Conservation (phyloP, 495 filamentous ascomycete genomes). For the Xylaria venustula region DNA sequence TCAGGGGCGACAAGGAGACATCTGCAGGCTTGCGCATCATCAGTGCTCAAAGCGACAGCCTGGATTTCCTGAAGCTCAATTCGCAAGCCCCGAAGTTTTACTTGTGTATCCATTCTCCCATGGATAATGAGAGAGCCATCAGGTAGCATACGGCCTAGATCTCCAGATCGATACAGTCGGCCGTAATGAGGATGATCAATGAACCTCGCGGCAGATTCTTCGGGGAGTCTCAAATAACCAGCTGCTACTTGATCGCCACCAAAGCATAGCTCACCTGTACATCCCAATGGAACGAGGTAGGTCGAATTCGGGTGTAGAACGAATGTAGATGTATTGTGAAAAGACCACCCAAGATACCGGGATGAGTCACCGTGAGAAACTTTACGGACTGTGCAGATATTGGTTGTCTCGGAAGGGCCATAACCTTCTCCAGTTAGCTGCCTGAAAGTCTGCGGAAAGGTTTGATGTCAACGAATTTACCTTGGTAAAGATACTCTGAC, state of each 20-base stretch:
- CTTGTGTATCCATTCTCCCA: constrained; percentile 75
- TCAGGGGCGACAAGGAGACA: constrained; percentile 47
- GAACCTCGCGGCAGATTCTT: constrained; percentile 58
- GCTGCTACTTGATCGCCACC: constrained; percentile 75
- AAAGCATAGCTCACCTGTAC: constrained; percentile 75
- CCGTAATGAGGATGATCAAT: constrained; percentile 65
- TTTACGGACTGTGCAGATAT: constrained; percentile 67
- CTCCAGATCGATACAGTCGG: constrained; percentile 67
- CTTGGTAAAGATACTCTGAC: constrained; percentile 67
- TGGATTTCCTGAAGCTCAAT: constrained; percentile 80
- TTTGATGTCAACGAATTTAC: constrained; percentile 25
- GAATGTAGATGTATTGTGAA: constrained; percentile 70
- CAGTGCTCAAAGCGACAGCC: constrained; percentile 44
- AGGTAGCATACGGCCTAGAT: constrained; percentile 67
- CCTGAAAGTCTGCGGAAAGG: too few relatives aligned
- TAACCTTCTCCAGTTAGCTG: constrained; percentile 49
- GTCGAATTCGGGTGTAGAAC: constrained; percentile 49
- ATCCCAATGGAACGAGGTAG: constrained; percentile 59
- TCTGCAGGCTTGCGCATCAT: constrained; percentile 48
- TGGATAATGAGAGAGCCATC: constrained; percentile 69
- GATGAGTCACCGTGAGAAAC: constrained; percentile 51
- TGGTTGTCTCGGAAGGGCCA: constrained; percentile 69
- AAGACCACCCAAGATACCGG: constrained; percentile 58
- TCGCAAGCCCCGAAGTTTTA: constrained; percentile 78
- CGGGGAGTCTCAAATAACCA: constrained; percentile 64